phyloP scores from a whole-genome alignment of 2,329 filamentous ascomycete species.

The Phialemoniopsis sp. region DNA sequence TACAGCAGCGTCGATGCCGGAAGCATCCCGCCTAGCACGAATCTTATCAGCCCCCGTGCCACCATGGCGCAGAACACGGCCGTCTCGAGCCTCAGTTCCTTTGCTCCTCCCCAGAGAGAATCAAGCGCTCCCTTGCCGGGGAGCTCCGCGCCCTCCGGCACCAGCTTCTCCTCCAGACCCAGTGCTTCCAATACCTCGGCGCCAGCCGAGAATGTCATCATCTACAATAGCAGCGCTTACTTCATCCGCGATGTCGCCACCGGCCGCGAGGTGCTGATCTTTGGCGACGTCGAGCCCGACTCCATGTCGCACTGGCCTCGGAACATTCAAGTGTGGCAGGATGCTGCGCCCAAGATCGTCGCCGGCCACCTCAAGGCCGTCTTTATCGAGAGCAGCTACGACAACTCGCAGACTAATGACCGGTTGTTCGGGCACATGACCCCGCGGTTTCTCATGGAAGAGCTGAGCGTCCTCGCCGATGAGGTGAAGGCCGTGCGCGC shows the following conservation, averaged over 20 bases:
- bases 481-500: slow-evolving; percentile 59
- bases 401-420: slow-evolving; percentile 72
- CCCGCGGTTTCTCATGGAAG: slow-evolving; percentile 75
- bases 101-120: neutral
- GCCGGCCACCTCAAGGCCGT: slow-evolving; percentile 70
- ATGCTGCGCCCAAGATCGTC: slow-evolving; percentile 81
- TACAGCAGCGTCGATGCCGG: slow-evolving; percentile 46
- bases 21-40: slow-evolving; percentile 9
- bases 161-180: too few species aligned
- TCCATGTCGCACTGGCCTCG: slow-evolving; percentile 76
- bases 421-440: slow-evolving; percentile 86
- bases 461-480: slow-evolving; percentile 67
- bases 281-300: slow-evolving; percentile 94
- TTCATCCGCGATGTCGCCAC: slow-evolving; percentile 77
- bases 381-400: slow-evolving; percentile 95
- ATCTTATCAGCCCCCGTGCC: slow-evolving; percentile 17
- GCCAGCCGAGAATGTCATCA: slow-evolving; percentile 52
- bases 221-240: slow-evolving; percentile 87
- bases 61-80: slow-evolving; percentile 14
- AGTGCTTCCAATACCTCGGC: slow-evolving; percentile 3
- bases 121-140: too few species aligned
- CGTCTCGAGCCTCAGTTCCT: slow-evolving; percentile 11
- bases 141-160: too few species aligned
- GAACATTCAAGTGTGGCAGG: slow-evolving; percentile 79
- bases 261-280: slow-evolving; percentile 79